Evolutionary conservation across 208 protist species (phyloP), one percentile per base, ranked within the genome.

Genomic region (Acanthamoeba quina): DNA sequence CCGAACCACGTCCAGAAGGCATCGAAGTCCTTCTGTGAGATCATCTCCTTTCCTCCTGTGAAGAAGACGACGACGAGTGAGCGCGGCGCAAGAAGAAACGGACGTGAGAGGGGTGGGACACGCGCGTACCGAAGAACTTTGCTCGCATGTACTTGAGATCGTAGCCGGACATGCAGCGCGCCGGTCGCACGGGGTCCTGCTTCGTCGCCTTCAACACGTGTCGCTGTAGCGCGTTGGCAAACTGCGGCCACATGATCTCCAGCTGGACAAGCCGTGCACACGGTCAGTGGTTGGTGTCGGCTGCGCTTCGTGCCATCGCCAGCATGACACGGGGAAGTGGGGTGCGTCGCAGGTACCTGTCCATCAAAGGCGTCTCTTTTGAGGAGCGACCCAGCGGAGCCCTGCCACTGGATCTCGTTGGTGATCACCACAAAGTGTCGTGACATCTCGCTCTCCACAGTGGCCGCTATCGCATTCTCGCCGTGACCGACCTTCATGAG

Each of bases 321-420:
- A n/a, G n/a, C n/a, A n/a, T n/a, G n/a, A n/a, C n/a, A n/a, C n/a
- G n/a, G n/a, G n/a, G n/a, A n/a, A n/a, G n/a, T n/a, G n/a, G n/a
- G n/a, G n/a, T n/a, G n/a, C n/a, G n/a, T n/a, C n/a, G 26, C 24
- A 13, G 17, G 7, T 31, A 92, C 64, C 66, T 92, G 88, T 3
- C 88, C 88, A 19, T 78, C 88, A 41, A 92, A 92, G 26, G 88
- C 68, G 68, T 92, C 88, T 4, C 88, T 7, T 26, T 92, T 92
- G 49, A 92, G 88, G 44, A 92, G 88, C 10, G 88, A 66, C n/a
- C 88, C 88, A 24, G 88, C 88, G 49, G 88, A 92, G 64, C 88
- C 88, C 88, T 92, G 88, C 88, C 88, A 92, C 64, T 92, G 88
- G 31, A 92, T 92, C 68, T 92, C 88, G 68, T 92, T 92, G 24